Conservation (phyloP, 768 basidiomycete genomes). For the Naganishia antarctica region DNA sequence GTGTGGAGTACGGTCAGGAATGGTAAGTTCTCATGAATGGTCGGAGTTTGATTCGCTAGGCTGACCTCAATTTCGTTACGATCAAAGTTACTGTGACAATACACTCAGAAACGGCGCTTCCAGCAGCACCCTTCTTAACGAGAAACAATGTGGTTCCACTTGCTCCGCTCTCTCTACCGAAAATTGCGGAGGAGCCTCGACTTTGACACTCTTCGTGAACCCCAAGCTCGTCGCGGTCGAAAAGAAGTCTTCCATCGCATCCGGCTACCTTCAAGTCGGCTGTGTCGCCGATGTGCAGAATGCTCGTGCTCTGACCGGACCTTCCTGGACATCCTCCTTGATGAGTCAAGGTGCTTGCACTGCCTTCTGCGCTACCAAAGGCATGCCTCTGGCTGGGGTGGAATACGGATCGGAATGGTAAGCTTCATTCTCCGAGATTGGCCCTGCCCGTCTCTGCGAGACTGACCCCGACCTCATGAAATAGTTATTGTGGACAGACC, state of each 20-base stretch:
- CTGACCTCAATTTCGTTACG: background rate
- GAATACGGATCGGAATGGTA: conserved; percentile 39
- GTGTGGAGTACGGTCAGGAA: conserved; percentile 42
- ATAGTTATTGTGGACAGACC: conserved; percentile 46
- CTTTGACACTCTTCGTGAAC: conserved; percentile 43
- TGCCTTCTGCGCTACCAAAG: conserved; percentile 27
- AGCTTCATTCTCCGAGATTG: background rate
- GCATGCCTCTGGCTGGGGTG: conserved; percentile 42
- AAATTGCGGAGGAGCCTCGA: conserved; percentile 45
- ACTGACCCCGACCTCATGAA: too few relatives aligned
- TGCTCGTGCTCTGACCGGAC: conserved; percentile 42
- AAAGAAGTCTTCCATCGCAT: background rate
- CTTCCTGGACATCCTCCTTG: conserved; percentile 33
- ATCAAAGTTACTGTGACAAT: conserved; percentile 47
- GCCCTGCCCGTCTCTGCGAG: too few relatives aligned
- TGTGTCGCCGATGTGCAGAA: conserved; percentile 46
- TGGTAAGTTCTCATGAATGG: conserved; percentile 1
- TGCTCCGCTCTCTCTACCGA: conserved; percentile 40
- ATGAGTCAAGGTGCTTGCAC: conserved; percentile 43
- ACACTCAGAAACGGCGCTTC: conserved; percentile 44
- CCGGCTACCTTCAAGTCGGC: conserved; percentile 31
- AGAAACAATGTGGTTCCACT: conserved; percentile 35
- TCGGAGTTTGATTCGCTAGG: background rate
- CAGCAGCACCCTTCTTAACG: conserved; percentile 39
- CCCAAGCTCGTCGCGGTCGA: conserved; percentile 32